phyloP scores from a whole-genome alignment of 208 protist genomes.

The Phytomonas francai region DNA sequence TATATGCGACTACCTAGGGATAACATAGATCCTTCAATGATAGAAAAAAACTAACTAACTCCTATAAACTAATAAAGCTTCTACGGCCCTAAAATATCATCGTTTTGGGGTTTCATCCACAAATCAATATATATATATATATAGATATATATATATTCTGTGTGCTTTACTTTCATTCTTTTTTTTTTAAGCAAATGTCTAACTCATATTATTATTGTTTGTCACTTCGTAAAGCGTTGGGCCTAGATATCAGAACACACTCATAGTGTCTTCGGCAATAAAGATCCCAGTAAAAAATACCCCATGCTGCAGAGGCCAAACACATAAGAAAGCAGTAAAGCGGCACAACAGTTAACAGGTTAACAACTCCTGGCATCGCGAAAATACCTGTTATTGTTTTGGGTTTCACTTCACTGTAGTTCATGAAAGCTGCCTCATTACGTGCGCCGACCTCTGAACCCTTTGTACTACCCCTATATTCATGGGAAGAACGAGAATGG shows the following conservation, averaged over 20 bases:
- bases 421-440: constrained; percentile 85
- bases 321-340: constrained; percentile 57
- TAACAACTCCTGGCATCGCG: constrained; percentile 69
- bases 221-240: constrained; percentile 24
- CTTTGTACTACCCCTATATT: constrained; percentile 71
- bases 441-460: constrained; percentile 78
- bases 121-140: constrained; percentile 13
- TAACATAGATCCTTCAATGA: background rate
- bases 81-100: background rate
- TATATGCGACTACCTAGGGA: background rate
- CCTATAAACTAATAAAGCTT: background rate
- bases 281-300: constrained; percentile 83
- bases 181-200: constrained; percentile 3
- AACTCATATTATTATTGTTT: constrained; percentile 5
- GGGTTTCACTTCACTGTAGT: constrained; percentile 63
- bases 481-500: constrained; percentile 51
- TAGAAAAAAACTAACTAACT: background rate
- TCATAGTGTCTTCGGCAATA: constrained; percentile 77
- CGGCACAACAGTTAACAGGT: constrained; percentile 66
- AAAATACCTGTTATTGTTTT: constrained; percentile 38
- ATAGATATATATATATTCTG: constrained; percentile 3
- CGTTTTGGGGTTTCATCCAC: background rate
- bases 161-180: constrained; percentile 1
- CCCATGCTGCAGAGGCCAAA: constrained; percentile 54
- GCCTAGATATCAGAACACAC: constrained; percentile 70